phyloP scores from a whole-genome alignment of 208 protist species.

The Trypanosoma avium region DNA sequence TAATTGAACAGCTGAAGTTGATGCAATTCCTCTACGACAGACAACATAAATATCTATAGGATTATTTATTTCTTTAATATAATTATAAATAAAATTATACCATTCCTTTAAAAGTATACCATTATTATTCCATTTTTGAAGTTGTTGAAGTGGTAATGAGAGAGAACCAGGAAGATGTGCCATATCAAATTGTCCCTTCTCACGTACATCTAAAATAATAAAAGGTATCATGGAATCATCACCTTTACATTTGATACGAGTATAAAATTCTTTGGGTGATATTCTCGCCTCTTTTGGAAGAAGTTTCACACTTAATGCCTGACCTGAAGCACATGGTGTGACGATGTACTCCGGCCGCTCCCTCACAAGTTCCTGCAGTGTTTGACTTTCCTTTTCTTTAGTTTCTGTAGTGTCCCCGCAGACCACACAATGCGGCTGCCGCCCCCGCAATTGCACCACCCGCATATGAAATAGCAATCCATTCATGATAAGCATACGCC shows the following conservation, averaged over 20 bases:
- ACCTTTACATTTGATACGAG: not conserved
- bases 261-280: conserved; percentile 11
- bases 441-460: conserved; percentile 67
- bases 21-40: conserved; percentile 83
- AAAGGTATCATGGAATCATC: not conserved
- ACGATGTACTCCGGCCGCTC: conserved; percentile 60
- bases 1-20: conserved; percentile 45
- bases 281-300: conserved; percentile 8
- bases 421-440: conserved; percentile 54
- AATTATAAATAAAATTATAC: conserved; percentile 15
- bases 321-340: conserved; percentile 17
- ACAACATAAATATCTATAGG: conserved; percentile 44
- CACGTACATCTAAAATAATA: conserved; percentile 69
- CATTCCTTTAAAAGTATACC: conserved; percentile 21
- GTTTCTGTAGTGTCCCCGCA: conserved; percentile 41
- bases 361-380: conserved; percentile 19
- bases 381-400: too few species aligned
- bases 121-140: conserved; percentile 51
- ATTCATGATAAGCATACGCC: conserved; percentile 89
- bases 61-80: not conserved
- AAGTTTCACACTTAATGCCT: not conserved
- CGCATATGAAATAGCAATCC: conserved; percentile 61
- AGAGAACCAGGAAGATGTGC: conserved; percentile 53
- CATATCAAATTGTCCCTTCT: conserved; percentile 78
- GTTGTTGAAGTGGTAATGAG: conserved; percentile 52